Base-by-base conservation (phyloP, 805 yeast genomes). In the Pichia nakasei region DNA sequence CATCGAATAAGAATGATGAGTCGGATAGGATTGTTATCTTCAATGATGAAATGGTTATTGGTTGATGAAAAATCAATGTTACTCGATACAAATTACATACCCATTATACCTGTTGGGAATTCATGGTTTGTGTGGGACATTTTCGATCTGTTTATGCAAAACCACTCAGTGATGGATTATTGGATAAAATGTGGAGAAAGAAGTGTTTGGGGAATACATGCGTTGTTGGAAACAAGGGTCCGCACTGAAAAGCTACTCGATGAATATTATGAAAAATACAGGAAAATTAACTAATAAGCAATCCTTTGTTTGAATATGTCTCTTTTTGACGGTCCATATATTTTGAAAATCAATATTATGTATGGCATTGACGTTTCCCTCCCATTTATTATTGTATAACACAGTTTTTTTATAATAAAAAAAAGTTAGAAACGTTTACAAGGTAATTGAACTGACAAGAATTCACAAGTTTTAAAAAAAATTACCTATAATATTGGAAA, bases 181-280 rank as follows among this genome's bases (percentile, higher is more conserved):
- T 91, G 97, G 95, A 78, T 88, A 13, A 67, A 75, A 42, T 86
- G 89, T 27, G 98, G 98, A 5, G 97, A 91, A 60, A 70, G 83
- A 50, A 83, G 95, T 37, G 87, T 88, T 2, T 93, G 97, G 97
- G 95, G 96, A 1, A 75, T 86, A 41, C 69, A 86, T 48, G 86
- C 96, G 0, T 67, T 88, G 32, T 68, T 93, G 26, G 81, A 88
- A 78, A 83, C 95, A 1, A 69, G 98, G 38, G 85, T 96, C 55
- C 79, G 89, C 1, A 83, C 91, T 43, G 98, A 91, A 67, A 86
- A 83, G 63, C 83, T 88, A 22, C 68, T 91, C 44, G 96, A 89
- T 59, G 86, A 82, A 59, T 73, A 76, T 55, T 85, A 75, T 59
- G 74, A 68, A 51, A 35, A 56, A 21, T 54, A 58, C 34, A 52